Evolutionary conservation across 2,329 filamentous ascomycete genomes (phyloP), one percentile per base, ranked within the genome.

Genomic region (Ceratocystis diversiconidia): DNA sequence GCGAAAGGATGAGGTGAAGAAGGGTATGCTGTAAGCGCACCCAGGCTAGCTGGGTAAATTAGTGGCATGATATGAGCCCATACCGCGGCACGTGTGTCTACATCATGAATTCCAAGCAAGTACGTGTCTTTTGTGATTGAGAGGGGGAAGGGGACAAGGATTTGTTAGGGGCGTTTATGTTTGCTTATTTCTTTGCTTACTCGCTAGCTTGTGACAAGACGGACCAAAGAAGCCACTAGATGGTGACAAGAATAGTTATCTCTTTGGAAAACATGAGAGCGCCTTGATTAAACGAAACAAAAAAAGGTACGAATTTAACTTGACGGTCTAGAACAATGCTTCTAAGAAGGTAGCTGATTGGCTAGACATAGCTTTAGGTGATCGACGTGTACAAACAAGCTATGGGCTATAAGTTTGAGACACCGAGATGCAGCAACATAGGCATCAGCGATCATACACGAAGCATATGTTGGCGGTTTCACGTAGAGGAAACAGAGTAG

Each of bases 1-100:
- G 80, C 85, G 94, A 71, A 86, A 87, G 76, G 92, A 96, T 72
- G 90, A 96, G 77, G 85, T 92, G 52, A 81, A 82, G 70, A 92
- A 90, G 77, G 94, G 94, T 2, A 97, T 99, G 90, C 78, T 94
- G 70, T 96, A 75, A 85, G 68, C n/a, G 25, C 52, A 32, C 41
- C 17, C 5, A 8, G 15, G 25, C 15, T 41, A 12, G 36, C 36
- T 41, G 28, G 17, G 3, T 25, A 17, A 50, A 48, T 41, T 50
- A 8, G 43, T 25, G 12, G 32, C 17, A 36, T 32, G 28, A 32
- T 3, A 19, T 48, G 44, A 41, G 36, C 36, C 10, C 36, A 41
- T 41, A 41, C 36, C 10, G 10, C 36, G 36, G 36, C 36, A 41
- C 36, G 36, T 41, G 8, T 41, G 8, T 17, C 30, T 57, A 57